Conservation (phyloP, 352 stramenopile genomes). For the Globisporangium nagaii region DNA sequence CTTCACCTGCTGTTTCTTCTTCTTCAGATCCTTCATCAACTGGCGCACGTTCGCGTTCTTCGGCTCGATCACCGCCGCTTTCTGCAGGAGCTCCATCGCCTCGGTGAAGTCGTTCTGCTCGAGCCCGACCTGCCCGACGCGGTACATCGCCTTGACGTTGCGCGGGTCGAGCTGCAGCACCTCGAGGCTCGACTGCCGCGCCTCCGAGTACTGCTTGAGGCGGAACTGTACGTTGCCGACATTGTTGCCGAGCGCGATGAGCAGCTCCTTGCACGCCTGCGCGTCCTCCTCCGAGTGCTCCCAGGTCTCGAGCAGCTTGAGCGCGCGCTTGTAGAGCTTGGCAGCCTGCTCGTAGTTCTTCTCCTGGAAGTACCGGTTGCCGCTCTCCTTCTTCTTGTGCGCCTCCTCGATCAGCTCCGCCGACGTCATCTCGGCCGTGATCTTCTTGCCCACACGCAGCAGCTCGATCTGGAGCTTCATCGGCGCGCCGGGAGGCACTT, state of each 20-base stretch:
- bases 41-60: conserved; percentile 63
- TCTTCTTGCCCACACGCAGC: conserved; percentile 54
- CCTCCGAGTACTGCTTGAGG: conserved; percentile 68
- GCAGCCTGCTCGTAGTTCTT: conserved; percentile 81
- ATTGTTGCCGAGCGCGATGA: conserved; percentile 78
- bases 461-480: conserved; percentile 61
- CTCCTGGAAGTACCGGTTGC: conserved; percentile 75
- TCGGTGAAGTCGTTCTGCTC: conserved; percentile 73
- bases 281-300: conserved; percentile 49
- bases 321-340: conserved; percentile 78
- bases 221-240: conserved; percentile 80
- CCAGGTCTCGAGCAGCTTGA: conserved; percentile 78
- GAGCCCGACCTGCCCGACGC: conserved; percentile 59
- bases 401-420: conserved; percentile 69
- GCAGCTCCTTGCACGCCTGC: conserved; percentile 62
- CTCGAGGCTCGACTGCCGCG: conserved; percentile 69
- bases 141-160: conserved; percentile 82
- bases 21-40: conserved; percentile 55
- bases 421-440: conserved; percentile 68
- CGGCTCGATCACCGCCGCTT: conserved; percentile 59
- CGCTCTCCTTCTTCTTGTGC: conserved; percentile 79
- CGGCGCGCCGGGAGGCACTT: conserved; percentile 38
- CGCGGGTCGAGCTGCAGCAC: conserved; percentile 65
- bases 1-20: conserved; percentile 62
- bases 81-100: conserved; percentile 46